Evolutionary conservation across 1,284 basidiomycete genomes (phyloP).

Genomic region (Boletus sp.): DNA sequence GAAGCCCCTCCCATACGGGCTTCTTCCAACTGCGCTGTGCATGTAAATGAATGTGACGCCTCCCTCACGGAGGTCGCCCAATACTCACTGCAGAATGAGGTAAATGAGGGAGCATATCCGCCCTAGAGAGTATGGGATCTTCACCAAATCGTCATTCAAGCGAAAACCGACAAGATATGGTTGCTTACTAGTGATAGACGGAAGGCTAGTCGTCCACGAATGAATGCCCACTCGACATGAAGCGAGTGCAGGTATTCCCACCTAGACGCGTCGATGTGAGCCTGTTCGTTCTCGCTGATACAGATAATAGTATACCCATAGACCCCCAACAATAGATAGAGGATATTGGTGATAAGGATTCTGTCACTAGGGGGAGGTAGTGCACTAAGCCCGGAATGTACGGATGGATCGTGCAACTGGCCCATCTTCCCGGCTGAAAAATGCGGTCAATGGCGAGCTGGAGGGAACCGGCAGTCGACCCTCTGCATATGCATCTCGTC

Average conservation of each 20-base stretch:
- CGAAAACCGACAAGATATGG: not conserved
- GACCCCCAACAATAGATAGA: constrained; percentile 12
- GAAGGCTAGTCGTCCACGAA: constrained; percentile 17
- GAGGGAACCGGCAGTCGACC: no score
- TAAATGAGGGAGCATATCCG: constrained; percentile 9
- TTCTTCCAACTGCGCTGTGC: constrained; percentile 4
- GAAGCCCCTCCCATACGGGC: not conserved
- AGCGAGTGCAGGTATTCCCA: constrained; percentile 24
- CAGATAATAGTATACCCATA: constrained; percentile 10
- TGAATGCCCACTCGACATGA: constrained; percentile 15
- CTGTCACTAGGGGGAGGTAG: no score
- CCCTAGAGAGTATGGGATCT: constrained; percentile 24
- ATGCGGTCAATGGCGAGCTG: no score
- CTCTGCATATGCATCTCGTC: no score
- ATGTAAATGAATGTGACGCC: not conserved
- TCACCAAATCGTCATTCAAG: not conserved
- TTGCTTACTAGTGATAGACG: constrained; percentile 21
- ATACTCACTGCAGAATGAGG: constrained; percentile 16
- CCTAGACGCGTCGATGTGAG: constrained; percentile 6
- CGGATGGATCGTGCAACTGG: not conserved
- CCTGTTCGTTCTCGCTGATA: not conserved
- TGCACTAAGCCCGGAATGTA: not conserved
- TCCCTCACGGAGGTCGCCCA: not conserved
- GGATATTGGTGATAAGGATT: no score
- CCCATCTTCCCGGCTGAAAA: constrained; percentile 1